These are phyloP conservation scores for Nothopassalora personata DNA, from an alignment of 2,329 filamentous ascomycete species.

Conservation along the genomic window DNA sequence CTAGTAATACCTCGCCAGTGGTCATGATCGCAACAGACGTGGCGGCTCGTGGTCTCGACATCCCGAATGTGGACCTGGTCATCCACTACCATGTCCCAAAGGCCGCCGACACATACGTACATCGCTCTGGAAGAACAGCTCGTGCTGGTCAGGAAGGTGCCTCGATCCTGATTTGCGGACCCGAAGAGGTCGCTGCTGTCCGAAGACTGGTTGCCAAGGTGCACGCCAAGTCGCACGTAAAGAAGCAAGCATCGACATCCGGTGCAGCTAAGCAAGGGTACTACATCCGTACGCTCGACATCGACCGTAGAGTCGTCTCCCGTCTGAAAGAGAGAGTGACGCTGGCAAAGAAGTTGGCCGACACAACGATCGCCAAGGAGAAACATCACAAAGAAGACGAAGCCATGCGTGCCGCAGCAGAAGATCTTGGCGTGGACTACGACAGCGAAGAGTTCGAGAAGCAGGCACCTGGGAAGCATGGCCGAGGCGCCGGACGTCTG, in stretches of 20 bases:
- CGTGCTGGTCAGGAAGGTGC: constrained; percentile 72
- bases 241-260: constrained; percentile 37
- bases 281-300: constrained; percentile 72
- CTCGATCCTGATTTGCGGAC: constrained; percentile 82
- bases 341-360: constrained; percentile 81
- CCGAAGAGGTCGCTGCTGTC: constrained; percentile 83
- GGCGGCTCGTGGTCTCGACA: constrained; percentile 87
- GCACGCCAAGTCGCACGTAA: constrained; percentile 54
- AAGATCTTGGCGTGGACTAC: constrained; percentile 90
- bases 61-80: constrained; percentile 80
- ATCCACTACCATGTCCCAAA: constrained; percentile 94
- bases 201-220: constrained; percentile 82
- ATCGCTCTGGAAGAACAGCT: constrained; percentile 89
- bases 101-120: constrained; percentile 87
- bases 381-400: constrained; percentile 78
- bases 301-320: constrained; percentile 73
- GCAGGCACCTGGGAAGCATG: constrained; percentile 50
- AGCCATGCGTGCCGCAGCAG: constrained; percentile 77
- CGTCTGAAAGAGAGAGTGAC: constrained; percentile 71
- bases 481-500: constrained; percentile 65
- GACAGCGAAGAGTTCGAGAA: constrained; percentile 79
- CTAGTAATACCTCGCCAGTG: constrained; percentile 40
- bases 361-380: constrained; percentile 77
- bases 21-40: constrained; percentile 92
- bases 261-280: constrained; percentile 50